Percentiles rank a stretch among this genome's conserved stretches.
Evolutionary conservation across 176 grass and related monocot species (phyloP).

Genomic region (Dactylis glomerata): DNA sequence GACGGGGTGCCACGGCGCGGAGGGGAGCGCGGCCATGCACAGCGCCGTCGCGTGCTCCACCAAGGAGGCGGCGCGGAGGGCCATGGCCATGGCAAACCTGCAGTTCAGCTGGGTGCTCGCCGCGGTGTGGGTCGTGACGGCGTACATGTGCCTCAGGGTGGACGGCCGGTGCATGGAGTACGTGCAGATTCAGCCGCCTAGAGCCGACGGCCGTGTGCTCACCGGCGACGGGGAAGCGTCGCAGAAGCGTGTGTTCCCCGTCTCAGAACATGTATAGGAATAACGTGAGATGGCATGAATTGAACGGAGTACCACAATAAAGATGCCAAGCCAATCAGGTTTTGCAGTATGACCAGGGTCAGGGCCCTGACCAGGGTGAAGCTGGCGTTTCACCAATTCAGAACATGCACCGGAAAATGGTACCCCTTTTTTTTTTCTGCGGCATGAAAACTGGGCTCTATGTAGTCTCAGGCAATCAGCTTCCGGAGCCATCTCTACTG

Average conservation of each 20-base stretch:
- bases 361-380: not conserved
- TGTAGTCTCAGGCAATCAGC: too few relatives aligned
- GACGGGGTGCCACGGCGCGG: conserved; percentile 43
- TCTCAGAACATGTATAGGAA: conserved; percentile 31
- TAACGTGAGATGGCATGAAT: not conserved
- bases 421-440: too few relatives aligned
- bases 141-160: conserved; percentile 57
- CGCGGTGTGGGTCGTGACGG: conserved; percentile 48
- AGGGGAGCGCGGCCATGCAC: not conserved
- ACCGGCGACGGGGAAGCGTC: conserved; percentile 16
- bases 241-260: conserved; percentile 37
- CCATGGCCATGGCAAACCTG: conserved; percentile 58
- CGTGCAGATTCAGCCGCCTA: conserved; percentile 36
- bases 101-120: conserved; percentile 79
- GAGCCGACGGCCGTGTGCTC: not conserved
- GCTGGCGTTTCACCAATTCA: not conserved
- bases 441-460: not conserved
- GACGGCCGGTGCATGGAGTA: conserved; percentile 45
- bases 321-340: not conserved
- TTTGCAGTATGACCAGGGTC: not conserved
- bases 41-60: conserved; percentile 54
- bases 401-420: not conserved
- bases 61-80: conserved; percentile 55
- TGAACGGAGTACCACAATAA: not conserved
- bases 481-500: too few relatives aligned